A percentile compares a stretch with the other conserved stretches of the same genome.
Conservation (phyloP, 164 flowering plant species). For the Taxillus chinensis region DNA sequence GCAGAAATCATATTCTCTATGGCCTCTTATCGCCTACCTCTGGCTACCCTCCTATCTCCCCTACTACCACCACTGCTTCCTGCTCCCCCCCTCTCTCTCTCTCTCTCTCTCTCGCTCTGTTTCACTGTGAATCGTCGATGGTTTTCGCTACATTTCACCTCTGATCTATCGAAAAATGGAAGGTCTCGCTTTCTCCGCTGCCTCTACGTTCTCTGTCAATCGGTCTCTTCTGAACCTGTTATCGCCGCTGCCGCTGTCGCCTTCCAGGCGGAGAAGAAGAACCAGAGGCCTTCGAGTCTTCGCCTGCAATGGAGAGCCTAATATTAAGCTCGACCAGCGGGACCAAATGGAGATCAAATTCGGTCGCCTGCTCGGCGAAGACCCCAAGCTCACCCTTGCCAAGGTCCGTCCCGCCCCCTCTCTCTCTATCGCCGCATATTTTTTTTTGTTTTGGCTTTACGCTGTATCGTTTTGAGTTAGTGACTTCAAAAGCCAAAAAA, state of each 20-base stretch:
- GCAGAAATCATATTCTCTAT: too few species aligned
- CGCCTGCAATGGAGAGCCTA: conserved; percentile 32
- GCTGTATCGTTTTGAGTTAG: too few species aligned
- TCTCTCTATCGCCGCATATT: conserved; percentile 3
- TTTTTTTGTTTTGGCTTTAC: background rate
- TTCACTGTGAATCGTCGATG: too few species aligned
- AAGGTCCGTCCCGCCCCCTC: conserved; percentile 38
- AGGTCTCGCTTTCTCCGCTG: conserved; percentile 18
- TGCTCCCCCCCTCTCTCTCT: too few species aligned
- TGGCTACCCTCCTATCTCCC: too few species aligned
- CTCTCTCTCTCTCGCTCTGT: too few species aligned
- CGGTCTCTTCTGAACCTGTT: conserved; percentile 10
- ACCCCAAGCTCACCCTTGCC: conserved; percentile 85
- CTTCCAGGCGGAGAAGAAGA: conserved; percentile 7
- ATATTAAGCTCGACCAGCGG: conserved; percentile 45
- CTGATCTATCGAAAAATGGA: conserved; percentile 26
- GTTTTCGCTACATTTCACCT: background rate
- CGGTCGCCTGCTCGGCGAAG: conserved; percentile 81
- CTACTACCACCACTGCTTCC: too few species aligned
- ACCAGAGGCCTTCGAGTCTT: conserved; percentile 14
- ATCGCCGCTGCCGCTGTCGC: background rate
- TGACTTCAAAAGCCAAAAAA: too few species aligned
- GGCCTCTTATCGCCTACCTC: too few species aligned
- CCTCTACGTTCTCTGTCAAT: conserved; percentile 5
- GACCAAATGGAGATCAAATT: conserved; percentile 92